Conservation (phyloP, 2,329 filamentous ascomycete genomes). For the Cladobotryum protrusum region DNA sequence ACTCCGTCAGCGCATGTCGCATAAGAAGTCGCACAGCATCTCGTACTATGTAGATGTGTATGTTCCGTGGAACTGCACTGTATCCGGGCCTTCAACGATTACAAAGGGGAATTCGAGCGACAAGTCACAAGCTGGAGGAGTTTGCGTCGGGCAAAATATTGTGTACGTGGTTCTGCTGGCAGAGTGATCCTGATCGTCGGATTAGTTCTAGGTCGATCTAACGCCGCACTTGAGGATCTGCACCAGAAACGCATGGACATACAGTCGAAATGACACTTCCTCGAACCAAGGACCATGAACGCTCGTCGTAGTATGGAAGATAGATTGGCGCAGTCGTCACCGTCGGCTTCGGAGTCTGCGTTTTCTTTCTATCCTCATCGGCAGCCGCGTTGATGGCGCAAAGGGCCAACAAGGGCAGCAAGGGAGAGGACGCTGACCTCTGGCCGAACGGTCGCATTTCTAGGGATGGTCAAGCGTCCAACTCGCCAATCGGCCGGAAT, state of each 20-base stretch:
- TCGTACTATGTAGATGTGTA: slow-evolving; percentile 38
- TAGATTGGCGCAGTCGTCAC: slow-evolving; percentile 39
- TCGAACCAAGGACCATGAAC: slow-evolving; percentile 39
- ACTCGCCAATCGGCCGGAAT: too few species aligned
- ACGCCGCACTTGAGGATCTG: background rate
- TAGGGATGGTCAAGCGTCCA: too few species aligned
- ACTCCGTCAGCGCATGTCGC: slow-evolving; percentile 5
- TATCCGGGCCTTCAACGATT: slow-evolving; percentile 39
- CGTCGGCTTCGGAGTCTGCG: slow-evolving; percentile 16
- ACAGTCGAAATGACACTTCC: slow-evolving; percentile 42
- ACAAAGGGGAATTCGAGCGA: slow-evolving; percentile 42
- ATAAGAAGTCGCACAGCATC: background rate
- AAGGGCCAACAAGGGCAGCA: slow-evolving; percentile 23
- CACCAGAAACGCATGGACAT: slow-evolving; percentile 7
- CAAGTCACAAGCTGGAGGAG: slow-evolving; percentile 36
- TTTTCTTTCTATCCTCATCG: slow-evolving; percentile 3
- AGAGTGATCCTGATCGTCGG: slow-evolving; percentile 26
- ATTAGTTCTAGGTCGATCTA: background rate
- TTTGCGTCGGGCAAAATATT: slow-evolving; percentile 40
- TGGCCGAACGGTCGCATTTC: background rate
- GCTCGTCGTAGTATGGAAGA: slow-evolving; percentile 36
- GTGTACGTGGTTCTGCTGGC: slow-evolving; percentile 39
- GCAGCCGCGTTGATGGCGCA: slow-evolving; percentile 16
- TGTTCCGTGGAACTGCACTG: slow-evolving; percentile 38
- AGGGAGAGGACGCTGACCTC: slow-evolving; percentile 10